phyloP scores from a whole-genome alignment of 805 yeast genomes.

The Limtongia smithiae region DNA sequence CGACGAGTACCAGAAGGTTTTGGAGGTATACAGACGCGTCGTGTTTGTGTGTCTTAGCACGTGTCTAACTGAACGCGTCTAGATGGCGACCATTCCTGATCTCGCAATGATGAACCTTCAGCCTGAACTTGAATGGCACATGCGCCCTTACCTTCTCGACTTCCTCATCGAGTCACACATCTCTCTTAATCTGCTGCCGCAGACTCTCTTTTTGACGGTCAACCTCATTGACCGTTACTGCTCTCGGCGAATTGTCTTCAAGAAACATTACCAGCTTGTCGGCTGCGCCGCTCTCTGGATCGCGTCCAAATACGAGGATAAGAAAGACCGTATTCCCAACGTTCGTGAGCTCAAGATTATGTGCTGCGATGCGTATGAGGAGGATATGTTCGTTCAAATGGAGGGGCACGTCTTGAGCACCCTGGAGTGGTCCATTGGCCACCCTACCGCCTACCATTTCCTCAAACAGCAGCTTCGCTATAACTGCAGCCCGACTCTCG shows the following conservation, averaged over 20 bases:
- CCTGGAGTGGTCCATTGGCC: conserved; percentile 67
- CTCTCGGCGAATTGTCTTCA: conserved; percentile 76
- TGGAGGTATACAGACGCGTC: conserved; percentile 33
- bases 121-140: conserved; percentile 74
- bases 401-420: conserved; percentile 69
- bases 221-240: conserved; percentile 87
- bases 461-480: conserved; percentile 32
- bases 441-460: conserved; percentile 54
- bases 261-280: conserved; percentile 84
- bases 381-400: conserved; percentile 66
- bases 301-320: conserved; percentile 78
- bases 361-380: conserved; percentile 64
- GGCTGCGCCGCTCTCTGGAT: conserved; percentile 92
- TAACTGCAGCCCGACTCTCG: conserved; percentile 24
- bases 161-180: conserved; percentile 66
- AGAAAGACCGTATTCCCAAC: conserved; percentile 71
- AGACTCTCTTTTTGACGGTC: conserved; percentile 63
- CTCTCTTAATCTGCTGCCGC: conserved; percentile 60
- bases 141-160: conserved; percentile 73
- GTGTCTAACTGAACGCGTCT: not conserved
- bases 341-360: conserved; percentile 65
- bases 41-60: too few species aligned
- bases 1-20: conserved; percentile 36
- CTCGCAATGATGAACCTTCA: conserved; percentile 72
- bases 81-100: conserved; percentile 43